Percentiles rank a stretch among this genome's conserved stretches.
Conservation (phyloP, 108 stramenopile genomes). For the Skeletonema menzelii region DNA sequence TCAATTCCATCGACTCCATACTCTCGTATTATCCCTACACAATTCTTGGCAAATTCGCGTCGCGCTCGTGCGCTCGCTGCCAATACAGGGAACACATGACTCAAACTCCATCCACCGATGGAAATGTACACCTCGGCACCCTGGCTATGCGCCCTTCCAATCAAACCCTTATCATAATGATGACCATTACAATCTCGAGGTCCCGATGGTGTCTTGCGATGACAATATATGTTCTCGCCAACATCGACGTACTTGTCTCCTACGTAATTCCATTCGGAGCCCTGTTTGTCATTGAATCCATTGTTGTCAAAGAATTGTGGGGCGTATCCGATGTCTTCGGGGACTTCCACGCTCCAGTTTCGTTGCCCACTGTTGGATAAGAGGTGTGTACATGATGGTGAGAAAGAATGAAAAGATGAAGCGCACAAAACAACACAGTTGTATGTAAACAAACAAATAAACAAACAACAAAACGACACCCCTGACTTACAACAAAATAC, state of each 20-base stretch:
- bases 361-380: slow-evolving; percentile 22
- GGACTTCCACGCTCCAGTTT: slow-evolving; percentile 31
- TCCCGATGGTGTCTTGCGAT: slow-evolving; percentile 33
- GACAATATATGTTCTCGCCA: slow-evolving; percentile 27
- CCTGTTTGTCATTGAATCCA: slow-evolving; percentile 34
- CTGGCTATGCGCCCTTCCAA: slow-evolving; percentile 27
- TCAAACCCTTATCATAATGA: slow-evolving; percentile 24
- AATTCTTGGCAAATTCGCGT: slow-evolving; percentile 35
- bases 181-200: slow-evolving; percentile 39
- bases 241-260: slow-evolving; percentile 38
- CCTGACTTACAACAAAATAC: slow-evolving; percentile 20
- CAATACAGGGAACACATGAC: slow-evolving; percentile 24
- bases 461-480: background rate
- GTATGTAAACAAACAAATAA: background rate
- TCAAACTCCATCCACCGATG: slow-evolving; percentile 40
- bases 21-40: slow-evolving; percentile 30
- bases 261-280: slow-evolving; percentile 27
- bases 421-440: background rate
- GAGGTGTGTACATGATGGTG: background rate
- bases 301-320: slow-evolving; percentile 50
- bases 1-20: slow-evolving; percentile 48
- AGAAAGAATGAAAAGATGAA: background rate
- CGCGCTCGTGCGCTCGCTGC: slow-evolving; percentile 29
- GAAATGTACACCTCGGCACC: slow-evolving; percentile 45
- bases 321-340: slow-evolving; percentile 26